Evolutionary conservation across 441 rosid species (phyloP).

Genomic region (Gossypium laxum): DNA sequence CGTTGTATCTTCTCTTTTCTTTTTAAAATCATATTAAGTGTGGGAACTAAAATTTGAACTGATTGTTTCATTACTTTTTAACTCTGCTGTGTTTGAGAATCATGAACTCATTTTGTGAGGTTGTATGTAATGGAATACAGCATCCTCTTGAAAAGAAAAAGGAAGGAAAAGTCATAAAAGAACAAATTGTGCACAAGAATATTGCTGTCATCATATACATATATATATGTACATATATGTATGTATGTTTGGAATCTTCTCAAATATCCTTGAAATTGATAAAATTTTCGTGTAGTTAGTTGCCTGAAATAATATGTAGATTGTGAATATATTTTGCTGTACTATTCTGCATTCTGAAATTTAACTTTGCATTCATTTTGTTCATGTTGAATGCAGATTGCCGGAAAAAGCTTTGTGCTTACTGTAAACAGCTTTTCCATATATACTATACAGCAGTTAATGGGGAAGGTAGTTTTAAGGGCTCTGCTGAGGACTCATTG

Average conservation of each 20-base stretch:
- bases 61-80: not conserved
- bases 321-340: not conserved
- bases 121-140: not conserved
- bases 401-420: slow-evolving; percentile 71
- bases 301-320: not conserved
- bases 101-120: slow-evolving; percentile 2
- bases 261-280: not conserved
- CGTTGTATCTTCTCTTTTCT: not conserved
- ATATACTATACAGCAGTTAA: slow-evolving; percentile 73
- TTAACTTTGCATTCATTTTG: slow-evolving; percentile 1
- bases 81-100: not conserved
- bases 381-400: slow-evolving; percentile 53
- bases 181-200: not conserved
- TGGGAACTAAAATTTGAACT: not conserved
- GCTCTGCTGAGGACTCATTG: slow-evolving; percentile 83
- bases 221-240: not conserved
- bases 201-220: not conserved
- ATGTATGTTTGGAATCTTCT: not conserved
- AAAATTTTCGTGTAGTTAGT: not conserved
- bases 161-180: not conserved
- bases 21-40: too few relatives aligned
- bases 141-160: not conserved
- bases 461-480: slow-evolving; percentile 76
- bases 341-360: not conserved
- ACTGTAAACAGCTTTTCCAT: slow-evolving; percentile 65